A percentile compares a stretch with the other conserved stretches of the same genome.
phyloP scores from a whole-genome alignment of 768 basidiomycete species.

The Leccinum uliginosum region DNA sequence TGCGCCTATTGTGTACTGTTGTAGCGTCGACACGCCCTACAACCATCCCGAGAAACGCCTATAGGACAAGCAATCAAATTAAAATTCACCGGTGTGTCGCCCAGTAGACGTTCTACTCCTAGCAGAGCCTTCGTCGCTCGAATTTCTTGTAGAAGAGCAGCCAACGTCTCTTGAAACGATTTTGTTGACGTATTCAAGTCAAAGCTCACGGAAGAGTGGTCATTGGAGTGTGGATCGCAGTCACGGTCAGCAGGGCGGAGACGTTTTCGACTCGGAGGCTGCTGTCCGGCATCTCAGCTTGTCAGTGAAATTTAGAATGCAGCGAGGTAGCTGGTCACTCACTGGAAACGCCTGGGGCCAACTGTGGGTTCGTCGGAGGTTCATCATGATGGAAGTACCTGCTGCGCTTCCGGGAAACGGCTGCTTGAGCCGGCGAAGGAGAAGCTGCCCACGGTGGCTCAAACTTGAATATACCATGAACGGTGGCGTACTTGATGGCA shows the following conservation, averaged over 20 bases:
- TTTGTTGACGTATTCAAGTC: neutral
- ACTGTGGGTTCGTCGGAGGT: too few relatives aligned
- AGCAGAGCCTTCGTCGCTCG: neutral
- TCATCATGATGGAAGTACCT: too few relatives aligned
- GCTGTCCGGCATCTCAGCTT: neutral
- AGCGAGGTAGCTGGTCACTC: too few relatives aligned
- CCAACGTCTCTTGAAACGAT: neutral
- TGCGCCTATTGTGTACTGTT: too few relatives aligned
- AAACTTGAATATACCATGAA: too few relatives aligned
- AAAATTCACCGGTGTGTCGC: neutral
- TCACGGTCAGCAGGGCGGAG: neutral
- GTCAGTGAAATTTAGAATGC: neutral
- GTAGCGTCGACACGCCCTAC: neutral
- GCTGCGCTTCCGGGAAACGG: too few relatives aligned
- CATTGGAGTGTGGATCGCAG: neutral
- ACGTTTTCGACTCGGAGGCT: too few relatives aligned
- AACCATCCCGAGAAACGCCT: neutral
- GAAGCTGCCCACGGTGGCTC: neutral
- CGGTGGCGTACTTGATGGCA: neutral
- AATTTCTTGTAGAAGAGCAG: neutral
- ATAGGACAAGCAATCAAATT: neutral
- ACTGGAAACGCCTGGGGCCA: too few relatives aligned
- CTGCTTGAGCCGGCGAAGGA: too few relatives aligned
- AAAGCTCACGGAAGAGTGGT: neutral
- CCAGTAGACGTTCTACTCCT: neutral